A percentile compares a stretch with the other conserved stretches of the same genome.
Evolutionary conservation across 2,329 filamentous ascomycete genomes (phyloP).

Genomic region (Aspergillus versicolor): DNA sequence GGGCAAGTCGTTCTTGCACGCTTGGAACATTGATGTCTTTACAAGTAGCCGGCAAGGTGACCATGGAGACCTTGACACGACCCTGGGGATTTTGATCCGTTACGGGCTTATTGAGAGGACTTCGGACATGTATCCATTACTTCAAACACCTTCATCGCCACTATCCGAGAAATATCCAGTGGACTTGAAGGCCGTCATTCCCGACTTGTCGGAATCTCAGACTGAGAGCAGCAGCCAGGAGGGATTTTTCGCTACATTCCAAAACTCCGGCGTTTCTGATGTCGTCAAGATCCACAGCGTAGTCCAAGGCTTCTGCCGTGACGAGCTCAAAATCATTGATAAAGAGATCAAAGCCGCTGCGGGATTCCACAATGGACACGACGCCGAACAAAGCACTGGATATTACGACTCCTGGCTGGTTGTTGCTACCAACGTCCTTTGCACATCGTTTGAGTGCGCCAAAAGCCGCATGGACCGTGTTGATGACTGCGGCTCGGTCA

Average conservation of each 20-base stretch:
- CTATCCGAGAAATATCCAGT: constrained; percentile 23
- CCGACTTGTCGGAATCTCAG: constrained; percentile 33
- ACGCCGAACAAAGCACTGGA: constrained; percentile 28
- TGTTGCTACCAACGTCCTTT: constrained; percentile 43
- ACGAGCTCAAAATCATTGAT: constrained; percentile 43
- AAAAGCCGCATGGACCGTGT: constrained; percentile 39
- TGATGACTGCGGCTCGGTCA: constrained; percentile 40
- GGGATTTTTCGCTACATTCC: constrained; percentile 31
- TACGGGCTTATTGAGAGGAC: constrained; percentile 47
- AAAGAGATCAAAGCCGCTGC: constrained; percentile 22
- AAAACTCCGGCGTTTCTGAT: constrained; percentile 37
- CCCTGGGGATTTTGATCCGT: constrained; percentile 45
- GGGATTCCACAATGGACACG: constrained; percentile 13
- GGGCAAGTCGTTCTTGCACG: constrained; percentile 43
- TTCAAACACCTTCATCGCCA: constrained; percentile 18
- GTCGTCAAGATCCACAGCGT: constrained; percentile 50
- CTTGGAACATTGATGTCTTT: constrained; percentile 37
- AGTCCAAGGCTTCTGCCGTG: constrained; percentile 48
- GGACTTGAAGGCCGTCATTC: constrained; percentile 23
- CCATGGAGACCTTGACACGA: constrained; percentile 45
- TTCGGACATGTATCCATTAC: constrained; percentile 31
- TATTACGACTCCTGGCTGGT: constrained; percentile 46
- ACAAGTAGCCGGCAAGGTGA: constrained; percentile 36
- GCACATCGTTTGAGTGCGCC: constrained; percentile 43
- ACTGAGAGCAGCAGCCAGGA: constrained; percentile 38